phyloP scores from a whole-genome alignment of 441 rosid genomes.

The Biscutella laevigata region DNA sequence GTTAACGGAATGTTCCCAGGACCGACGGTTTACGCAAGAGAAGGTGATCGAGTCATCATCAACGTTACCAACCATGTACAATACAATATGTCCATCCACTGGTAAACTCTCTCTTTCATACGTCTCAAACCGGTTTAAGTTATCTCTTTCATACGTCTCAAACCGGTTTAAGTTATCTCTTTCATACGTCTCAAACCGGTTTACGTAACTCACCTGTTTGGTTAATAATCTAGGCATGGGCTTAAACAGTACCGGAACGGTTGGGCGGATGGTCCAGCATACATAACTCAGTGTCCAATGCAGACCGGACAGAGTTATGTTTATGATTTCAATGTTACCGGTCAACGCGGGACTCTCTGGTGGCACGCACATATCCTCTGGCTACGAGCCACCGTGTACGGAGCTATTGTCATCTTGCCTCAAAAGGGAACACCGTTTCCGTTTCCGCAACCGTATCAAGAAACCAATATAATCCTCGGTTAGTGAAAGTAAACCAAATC shows the following conservation, averaged over 20 bases:
- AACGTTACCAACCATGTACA: slow-evolving; percentile 43
- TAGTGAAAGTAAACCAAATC: neutral
- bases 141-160: no score
- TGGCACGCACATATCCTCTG: slow-evolving; percentile 46
- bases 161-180: no score
- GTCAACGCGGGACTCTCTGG: slow-evolving; percentile 53
- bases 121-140: neutral
- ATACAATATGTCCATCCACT: slow-evolving; percentile 43
- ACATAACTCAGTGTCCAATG: slow-evolving; percentile 56
- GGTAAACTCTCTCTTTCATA: slow-evolving; percentile 23
- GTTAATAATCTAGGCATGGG: slow-evolving; percentile 30
- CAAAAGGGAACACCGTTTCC: slow-evolving; percentile 35
- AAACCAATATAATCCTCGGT: slow-evolving; percentile 40
- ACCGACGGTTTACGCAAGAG: slow-evolving; percentile 39
- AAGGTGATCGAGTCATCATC: slow-evolving; percentile 42
- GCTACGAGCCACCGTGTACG: slow-evolving; percentile 47
- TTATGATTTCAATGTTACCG: slow-evolving; percentile 46
- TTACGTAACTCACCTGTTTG: neutral
- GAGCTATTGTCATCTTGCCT: slow-evolving; percentile 46
- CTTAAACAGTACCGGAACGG: slow-evolving; percentile 38
- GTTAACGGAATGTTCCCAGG: slow-evolving; percentile 52
- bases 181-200: no score
- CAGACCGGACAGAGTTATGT: slow-evolving; percentile 44
- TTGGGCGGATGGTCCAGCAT: slow-evolving; percentile 44
- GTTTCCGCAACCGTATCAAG: slow-evolving; percentile 45